These are phyloP conservation scores for Candida ipomoeae DNA, from an alignment of 805 yeast genomes.

Conservation along the genomic window DNA sequence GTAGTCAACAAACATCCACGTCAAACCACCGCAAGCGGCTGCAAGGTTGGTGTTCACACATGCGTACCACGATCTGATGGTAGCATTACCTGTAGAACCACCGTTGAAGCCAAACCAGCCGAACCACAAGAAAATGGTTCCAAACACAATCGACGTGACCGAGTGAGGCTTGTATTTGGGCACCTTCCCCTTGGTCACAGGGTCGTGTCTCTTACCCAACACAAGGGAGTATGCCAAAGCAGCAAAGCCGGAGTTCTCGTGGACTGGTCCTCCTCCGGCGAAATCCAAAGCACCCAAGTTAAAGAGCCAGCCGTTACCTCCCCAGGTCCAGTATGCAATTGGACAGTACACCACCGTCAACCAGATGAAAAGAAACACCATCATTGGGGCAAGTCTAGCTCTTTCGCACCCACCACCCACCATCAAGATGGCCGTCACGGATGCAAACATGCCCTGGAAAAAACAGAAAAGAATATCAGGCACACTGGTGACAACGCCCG, in stretches of 20 bases:
- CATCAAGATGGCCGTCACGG: constrained; percentile 88
- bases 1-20: constrained; percentile 92
- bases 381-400: constrained; percentile 93
- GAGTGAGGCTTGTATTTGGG: constrained; percentile 95
- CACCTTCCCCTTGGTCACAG: constrained; percentile 58
- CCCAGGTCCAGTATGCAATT: constrained; percentile 97
- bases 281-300: constrained; percentile 84
- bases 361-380: constrained; percentile 92
- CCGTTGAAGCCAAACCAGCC: constrained; percentile 99
- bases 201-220: constrained; percentile 90
- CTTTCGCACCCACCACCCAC: constrained; percentile 98
- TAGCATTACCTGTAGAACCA: constrained; percentile 92
- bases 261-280: constrained; percentile 99
- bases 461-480: constrained; percentile 90
- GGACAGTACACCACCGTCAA: constrained; percentile 95
- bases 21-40: constrained; percentile 86
- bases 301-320: constrained; percentile 84
- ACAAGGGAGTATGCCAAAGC: constrained; percentile 90
- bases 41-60: constrained; percentile 90
- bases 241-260: constrained; percentile 89
- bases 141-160: constrained; percentile 83
- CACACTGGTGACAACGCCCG: constrained; percentile 59
- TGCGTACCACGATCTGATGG: constrained; percentile 93
- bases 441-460: constrained; percentile 96
- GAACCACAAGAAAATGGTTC: constrained; percentile 93